Evolutionary conservation across 306 rosid genomes (phyloP), one percentile per base, ranked within the genome.

Genomic region (Prunus mira): DNA sequence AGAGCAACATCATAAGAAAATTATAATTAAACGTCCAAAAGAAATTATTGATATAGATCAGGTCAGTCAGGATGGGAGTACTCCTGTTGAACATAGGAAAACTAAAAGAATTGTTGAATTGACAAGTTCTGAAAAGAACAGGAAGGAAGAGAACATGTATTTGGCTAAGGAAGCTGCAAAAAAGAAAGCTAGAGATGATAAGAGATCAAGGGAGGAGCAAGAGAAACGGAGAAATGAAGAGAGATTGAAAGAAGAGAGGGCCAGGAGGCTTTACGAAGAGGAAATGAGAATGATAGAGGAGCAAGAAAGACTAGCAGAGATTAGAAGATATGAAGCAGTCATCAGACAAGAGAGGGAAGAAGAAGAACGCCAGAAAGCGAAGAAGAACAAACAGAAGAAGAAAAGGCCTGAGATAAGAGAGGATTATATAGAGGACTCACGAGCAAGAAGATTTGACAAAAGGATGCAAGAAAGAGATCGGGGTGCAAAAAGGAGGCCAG

Each of bases 331-430:
- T 76, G 97, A 90, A 88, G 93, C 85, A 74, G 82, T 80, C 76
- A 86, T 95, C 77, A 87, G 93, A 85, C 91, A 87, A 77, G 98
- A 94, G 82, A 86, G 88, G 83, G 96, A 92, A 77, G 98, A 95
- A 76, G 98, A 95, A 76, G 98, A 95, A 81, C 86, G 87, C 46
- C 83, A 81, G 80, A 92, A 86, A 78, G 98, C 95, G 71, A 92
- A 86, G 82, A 93, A 89, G 87, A 89, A 91, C 81, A 91, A 91
- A 79, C 86, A 84, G 81, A 91, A 86, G 76, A 85, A 69, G 83
- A 91, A 86, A 65, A 83, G 83, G 71, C 75, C 83, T 9, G 97
- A 88, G 54, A 65, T 95, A 32, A 52, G 79, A 79, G 89, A 92
- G 28, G 95, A 88, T 15, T 88, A 81, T 82, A 30, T 89, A 67